Percentiles rank a stretch among this genome's conserved stretches.
Evolutionary conservation across 2,329 filamentous ascomycete genomes (phyloP).

Genomic region (Diaporthe sp.): DNA sequence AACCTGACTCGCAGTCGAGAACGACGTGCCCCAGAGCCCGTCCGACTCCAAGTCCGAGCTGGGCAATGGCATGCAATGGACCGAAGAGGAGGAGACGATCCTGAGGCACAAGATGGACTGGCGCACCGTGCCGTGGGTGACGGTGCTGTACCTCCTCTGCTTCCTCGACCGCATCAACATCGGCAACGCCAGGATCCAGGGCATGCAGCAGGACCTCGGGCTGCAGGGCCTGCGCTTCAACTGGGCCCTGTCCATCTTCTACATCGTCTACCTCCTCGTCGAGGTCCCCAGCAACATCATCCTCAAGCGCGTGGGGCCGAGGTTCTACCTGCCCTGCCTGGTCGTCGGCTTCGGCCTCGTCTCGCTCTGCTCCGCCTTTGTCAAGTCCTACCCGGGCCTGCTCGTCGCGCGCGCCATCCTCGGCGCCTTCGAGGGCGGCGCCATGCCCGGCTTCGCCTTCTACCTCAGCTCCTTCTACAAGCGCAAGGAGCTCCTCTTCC

Average conservation of each 20-base stretch:
- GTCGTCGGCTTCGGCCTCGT: slow-evolving; percentile 76
- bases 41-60: slow-evolving; percentile 16
- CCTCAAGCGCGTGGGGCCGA: slow-evolving; percentile 73
- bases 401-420: slow-evolving; percentile 78
- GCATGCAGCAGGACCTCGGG: slow-evolving; percentile 72
- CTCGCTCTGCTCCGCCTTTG: slow-evolving; percentile 77
- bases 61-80: slow-evolving; percentile 6
- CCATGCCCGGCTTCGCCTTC: slow-evolving; percentile 78
- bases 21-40: slow-evolving; percentile 9
- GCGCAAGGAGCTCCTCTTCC: slow-evolving; percentile 78
- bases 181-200: slow-evolving; percentile 77
- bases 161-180: slow-evolving; percentile 84
- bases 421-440: slow-evolving; percentile 76
- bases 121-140: slow-evolving; percentile 76
- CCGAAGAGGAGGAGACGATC: slow-evolving; percentile 60
- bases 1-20: slow-evolving; percentile 63
- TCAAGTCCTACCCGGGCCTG: slow-evolving; percentile 74
- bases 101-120: slow-evolving; percentile 76
- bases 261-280: slow-evolving; percentile 74
- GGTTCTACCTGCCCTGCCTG: slow-evolving; percentile 75
- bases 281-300: slow-evolving; percentile 77
- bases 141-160: slow-evolving; percentile 80
- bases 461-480: slow-evolving; percentile 85
- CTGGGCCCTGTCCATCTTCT: slow-evolving; percentile 75
- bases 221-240: slow-evolving; percentile 77